Evolutionary conservation across 2,329 filamentous ascomycete genomes (phyloP).

Genomic region (Paraphoma chrysanthemicola): DNA sequence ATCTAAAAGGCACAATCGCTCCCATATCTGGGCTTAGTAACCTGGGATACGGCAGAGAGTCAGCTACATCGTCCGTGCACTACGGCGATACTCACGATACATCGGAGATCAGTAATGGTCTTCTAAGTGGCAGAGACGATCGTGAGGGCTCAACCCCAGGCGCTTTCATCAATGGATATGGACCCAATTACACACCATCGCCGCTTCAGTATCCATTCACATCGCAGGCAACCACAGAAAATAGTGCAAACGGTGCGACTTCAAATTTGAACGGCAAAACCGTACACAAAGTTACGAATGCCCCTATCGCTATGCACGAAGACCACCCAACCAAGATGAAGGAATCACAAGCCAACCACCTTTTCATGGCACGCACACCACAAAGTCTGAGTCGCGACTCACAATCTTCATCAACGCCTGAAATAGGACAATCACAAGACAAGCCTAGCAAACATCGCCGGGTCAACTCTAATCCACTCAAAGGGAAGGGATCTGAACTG

Average conservation of each 20-base stretch:
- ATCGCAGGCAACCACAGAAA: conserved; percentile 25
- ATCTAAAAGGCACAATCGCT: conserved; percentile 41
- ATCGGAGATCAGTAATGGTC: conserved; percentile 43
- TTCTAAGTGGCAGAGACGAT: conserved; percentile 41
- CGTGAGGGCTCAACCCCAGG: conserved; percentile 39
- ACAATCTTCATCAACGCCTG: conserved; percentile 42
- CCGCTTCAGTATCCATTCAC: conserved; percentile 37
- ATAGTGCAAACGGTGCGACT: conserved; percentile 16
- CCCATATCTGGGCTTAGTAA: conserved; percentile 44
- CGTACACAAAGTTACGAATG: conserved; percentile 16
- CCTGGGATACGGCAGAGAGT: conserved; percentile 48
- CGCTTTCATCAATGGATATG: conserved; percentile 35
- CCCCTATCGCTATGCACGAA: conserved; percentile 7
- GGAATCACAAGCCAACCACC: conserved; percentile 16
- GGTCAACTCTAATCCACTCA: conserved; percentile 23
- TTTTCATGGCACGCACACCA: conserved; percentile 30
- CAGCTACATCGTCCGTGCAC: conserved; percentile 49
- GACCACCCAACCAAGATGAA: conserved; percentile 17
- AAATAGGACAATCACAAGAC: conserved; percentile 33
- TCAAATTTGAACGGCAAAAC: conserved; percentile 16
- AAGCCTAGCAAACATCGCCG: conserved; percentile 23
- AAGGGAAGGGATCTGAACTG: conserved; percentile 33
- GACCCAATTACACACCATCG: conserved; percentile 36
- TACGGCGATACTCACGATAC: conserved; percentile 45
- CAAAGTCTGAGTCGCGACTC: conserved; percentile 28